Evolutionary conservation across 2,329 filamentous ascomycete species (phyloP), one percentile per base, ranked within the genome.

Genomic region (Aspergillus neotritici): DNA sequence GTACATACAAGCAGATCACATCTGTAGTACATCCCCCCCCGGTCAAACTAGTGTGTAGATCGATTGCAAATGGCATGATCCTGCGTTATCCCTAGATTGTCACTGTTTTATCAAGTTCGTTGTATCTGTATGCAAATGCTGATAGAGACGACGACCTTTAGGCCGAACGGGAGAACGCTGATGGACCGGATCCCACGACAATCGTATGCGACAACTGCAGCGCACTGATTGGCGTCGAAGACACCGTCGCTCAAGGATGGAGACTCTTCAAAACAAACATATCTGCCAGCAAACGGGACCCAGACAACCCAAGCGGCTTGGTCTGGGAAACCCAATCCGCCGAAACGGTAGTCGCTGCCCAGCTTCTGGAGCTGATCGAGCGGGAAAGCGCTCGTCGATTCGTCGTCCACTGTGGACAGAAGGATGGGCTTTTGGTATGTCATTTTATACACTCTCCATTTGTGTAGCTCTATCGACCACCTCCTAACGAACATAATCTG

Each of bases 341-440:
- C 2, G 67, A 71, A 39, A 56, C 59, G 4, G 61, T 73, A 12
- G 56, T 82, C 21, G 71, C 74, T n/a, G 75, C 76, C 5, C 75
- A 77, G 42, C 63, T 83, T 4, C 66, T 82, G 21, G 72, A 73
- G 40, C 62, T 77, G 4, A 73, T 79, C 32, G 77, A 82, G 16
- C 73, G 72, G 44, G 71, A 74, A 50, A 78, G 76, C 31, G 66
- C 75, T 3, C 71, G 77, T 13, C 75, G 77, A 52, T 80, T 82
- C 48, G 67, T 75, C 25, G 63, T 80, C 8, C 69, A 73, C 47
- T 56, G 51, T 34, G 61, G 57, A 9, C 51, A 57, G 32, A 58
- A 56, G 12, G 40, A 46, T 15, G 67, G 67, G 9, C 47, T 71
- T 4, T 37, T 72, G 42, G 69, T 72, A 60, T 42, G 61, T 48